Evolutionary conservation across 148 eudicot species (phyloP).

Genomic region (Vaccinium myrtillus): DNA sequence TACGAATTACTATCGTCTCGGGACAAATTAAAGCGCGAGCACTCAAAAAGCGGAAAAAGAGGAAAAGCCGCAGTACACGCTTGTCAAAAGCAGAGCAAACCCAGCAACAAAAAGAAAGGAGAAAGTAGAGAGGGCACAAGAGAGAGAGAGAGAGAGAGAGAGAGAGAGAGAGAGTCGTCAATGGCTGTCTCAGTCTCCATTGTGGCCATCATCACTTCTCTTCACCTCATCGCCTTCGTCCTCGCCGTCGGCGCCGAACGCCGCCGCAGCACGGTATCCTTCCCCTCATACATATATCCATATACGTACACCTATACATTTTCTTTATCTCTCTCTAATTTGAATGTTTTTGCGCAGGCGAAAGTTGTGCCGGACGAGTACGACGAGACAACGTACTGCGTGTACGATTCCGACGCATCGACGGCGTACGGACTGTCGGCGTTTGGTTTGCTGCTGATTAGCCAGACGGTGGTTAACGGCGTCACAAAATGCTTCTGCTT

Average conservation of each 20-base stretch:
- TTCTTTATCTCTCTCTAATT: neutral
- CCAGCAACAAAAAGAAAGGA: neutral
- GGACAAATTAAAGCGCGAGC: neutral
- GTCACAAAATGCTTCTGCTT: constrained; percentile 88
- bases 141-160: constrained; percentile 11
- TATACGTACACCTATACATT: too few relatives aligned
- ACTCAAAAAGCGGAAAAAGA: neutral
- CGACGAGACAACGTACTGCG: constrained; percentile 75
- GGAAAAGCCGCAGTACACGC: constrained; percentile 2
- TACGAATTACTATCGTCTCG: too few relatives aligned
- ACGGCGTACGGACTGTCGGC: constrained; percentile 83
- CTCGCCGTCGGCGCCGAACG: constrained; percentile 92
- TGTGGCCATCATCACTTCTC: constrained; percentile 51
- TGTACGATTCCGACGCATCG: constrained; percentile 80
- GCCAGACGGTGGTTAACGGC: constrained; percentile 71
- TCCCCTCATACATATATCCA: neutral
- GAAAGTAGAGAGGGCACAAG: neutral
- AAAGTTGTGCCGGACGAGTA: constrained; percentile 71
- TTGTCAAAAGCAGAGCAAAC: constrained; percentile 17
- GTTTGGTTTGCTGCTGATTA: constrained; percentile 68
- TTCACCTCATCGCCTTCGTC: constrained; percentile 87
- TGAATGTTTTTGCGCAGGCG: constrained; percentile 42
- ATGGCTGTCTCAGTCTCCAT: constrained; percentile 72
- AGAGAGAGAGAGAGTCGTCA: constrained; percentile 5
- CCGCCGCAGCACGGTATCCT: constrained; percentile 77